Evolutionary conservation across 2,329 filamentous ascomycete species (phyloP), one percentile per base, ranked within the genome.

Genomic region (Aspergillus sp.): DNA sequence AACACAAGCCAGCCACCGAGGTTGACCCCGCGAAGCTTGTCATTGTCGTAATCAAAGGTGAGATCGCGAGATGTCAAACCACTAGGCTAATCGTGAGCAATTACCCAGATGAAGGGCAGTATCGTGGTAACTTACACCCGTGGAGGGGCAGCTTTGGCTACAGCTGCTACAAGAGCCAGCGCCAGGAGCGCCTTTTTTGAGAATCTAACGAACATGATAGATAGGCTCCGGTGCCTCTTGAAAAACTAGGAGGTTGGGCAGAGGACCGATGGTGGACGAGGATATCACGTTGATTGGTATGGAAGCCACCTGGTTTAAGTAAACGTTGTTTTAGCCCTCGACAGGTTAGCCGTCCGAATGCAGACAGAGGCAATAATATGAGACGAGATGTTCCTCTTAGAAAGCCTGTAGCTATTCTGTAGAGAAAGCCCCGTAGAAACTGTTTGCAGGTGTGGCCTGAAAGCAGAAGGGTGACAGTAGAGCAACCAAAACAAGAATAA

Each of bases 1-100:
- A 82, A 68, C 6, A 83, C 76, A 37, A 83, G 75, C 79, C 80
- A 83, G 29, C 82, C 82, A 42, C 82, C 80, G 5, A 83, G 68
- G 57, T 85, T 85, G 28, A 85, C 81, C 43, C 82, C 82, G 9
- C 79, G 76, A 34, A 84, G 74, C 55, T 79, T 82, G 13, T 75
- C 54, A 35, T 59, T 59, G 44, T 72, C 68, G 61, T 78, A 82
- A 53, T 76, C 62, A 52, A 82, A 82, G 30, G 71, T 62, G 11
- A 70, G 58, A 10, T 43, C 50, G 32, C 60, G 59, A 27, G 53
- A 40, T 29, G 56, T 50, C 10, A 64, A 41, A 27, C 48, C 54
- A 41, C 63, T 67, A 30, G 44, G 34, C 29, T 33, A 2, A 26
- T 7, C 7, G 7, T 34, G 9, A 40, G 39, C 32, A 31, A 43